A percentile compares a stretch with the other conserved stretches of the same genome.
phyloP scores from a whole-genome alignment of 495 filamentous ascomycete species.

The Xylaria longipes region DNA sequence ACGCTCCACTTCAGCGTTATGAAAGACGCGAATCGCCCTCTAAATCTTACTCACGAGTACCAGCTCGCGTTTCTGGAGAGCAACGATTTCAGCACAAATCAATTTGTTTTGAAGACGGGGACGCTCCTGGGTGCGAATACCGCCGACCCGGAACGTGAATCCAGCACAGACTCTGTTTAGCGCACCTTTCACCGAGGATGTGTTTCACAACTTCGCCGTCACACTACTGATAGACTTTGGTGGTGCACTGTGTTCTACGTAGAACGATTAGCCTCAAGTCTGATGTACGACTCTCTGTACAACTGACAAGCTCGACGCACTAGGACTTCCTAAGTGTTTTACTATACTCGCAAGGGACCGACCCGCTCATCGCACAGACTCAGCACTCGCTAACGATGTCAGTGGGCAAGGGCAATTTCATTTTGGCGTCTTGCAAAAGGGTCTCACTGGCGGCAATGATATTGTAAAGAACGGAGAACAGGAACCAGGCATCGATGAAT shows the following conservation, averaged over 20 bases:
- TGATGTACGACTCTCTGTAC: slow-evolving; percentile 4
- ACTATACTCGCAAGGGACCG: slow-evolving; percentile 37
- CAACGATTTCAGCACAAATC: slow-evolving; percentile 54
- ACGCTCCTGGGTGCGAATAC: slow-evolving; percentile 42
- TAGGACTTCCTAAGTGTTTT: slow-evolving; percentile 51
- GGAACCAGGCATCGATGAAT: slow-evolving; percentile 49
- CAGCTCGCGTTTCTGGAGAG: slow-evolving; percentile 57
- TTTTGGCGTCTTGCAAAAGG: slow-evolving; percentile 55
- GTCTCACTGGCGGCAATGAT: slow-evolving; percentile 43
- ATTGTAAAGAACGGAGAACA: slow-evolving; percentile 51
- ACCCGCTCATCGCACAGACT: slow-evolving; percentile 43
- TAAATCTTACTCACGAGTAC: slow-evolving; percentile 60
- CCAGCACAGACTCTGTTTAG: slow-evolving; percentile 47
- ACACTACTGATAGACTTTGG: slow-evolving; percentile 53
- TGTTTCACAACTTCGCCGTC: slow-evolving; percentile 58
- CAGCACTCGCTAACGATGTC: slow-evolving; percentile 45
- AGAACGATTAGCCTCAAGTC: neutral
- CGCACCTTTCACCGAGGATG: slow-evolving; percentile 41
- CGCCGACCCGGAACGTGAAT: slow-evolving; percentile 38
- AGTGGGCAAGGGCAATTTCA: slow-evolving; percentile 56
- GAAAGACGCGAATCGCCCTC: slow-evolving; percentile 47
- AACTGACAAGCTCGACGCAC: neutral
- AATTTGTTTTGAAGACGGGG: slow-evolving; percentile 57
- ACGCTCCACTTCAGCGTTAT: slow-evolving; percentile 57
- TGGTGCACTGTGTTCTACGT: slow-evolving; percentile 40